Percentiles rank a stretch among this genome's conserved stretches.
Conservation (phyloP, 768 basidiomycete species). For the Rhodotorula graminis region DNA sequence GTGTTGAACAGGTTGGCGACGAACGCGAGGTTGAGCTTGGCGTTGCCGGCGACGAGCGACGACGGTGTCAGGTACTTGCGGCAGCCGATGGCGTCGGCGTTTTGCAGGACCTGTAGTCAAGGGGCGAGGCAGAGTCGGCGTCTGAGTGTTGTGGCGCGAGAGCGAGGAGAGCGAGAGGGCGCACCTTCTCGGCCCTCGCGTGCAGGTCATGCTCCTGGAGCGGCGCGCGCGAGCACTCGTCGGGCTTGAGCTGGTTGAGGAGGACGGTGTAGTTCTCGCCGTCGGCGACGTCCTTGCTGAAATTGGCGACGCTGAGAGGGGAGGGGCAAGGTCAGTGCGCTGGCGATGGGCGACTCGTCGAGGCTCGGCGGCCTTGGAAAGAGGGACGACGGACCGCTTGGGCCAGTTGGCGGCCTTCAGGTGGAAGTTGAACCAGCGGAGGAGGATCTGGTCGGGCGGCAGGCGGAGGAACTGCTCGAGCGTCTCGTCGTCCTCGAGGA, state of each 20-base stretch:
- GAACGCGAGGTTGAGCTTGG: conserved; percentile 93
- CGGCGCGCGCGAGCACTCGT: conserved; percentile 83
- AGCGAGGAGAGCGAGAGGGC: conserved; percentile 12
- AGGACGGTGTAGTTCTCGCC: conserved; percentile 97
- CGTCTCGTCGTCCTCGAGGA: conserved; percentile 95
- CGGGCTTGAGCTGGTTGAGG: conserved; percentile 90
- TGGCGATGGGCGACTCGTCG: no score
- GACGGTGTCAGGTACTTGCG: conserved; percentile 90
- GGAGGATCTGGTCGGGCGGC: conserved; percentile 91
- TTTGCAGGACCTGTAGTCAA: conserved; percentile 66
- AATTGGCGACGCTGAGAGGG: conserved; percentile 77
- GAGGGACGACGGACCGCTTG: conserved; percentile 56
- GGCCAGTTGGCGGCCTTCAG: conserved; percentile 91
- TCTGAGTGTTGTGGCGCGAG: no score
- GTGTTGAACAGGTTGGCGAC: conserved; percentile 99
- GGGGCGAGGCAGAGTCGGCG: no score
- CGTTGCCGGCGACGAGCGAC: conserved; percentile 87
- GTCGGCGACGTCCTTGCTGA: conserved; percentile 93
- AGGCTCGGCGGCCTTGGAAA: no score
- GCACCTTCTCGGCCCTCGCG: conserved; percentile 75
- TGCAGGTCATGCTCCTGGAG: conserved; percentile 77
- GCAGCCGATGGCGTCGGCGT: conserved; percentile 88
- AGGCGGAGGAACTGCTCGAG: conserved; percentile 88
- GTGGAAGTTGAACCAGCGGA: conserved; percentile 99
- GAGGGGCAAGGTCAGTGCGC: no score